These are phyloP conservation scores for Entomortierella lignicola DNA, from an alignment of 192 early-diverging fungal species.

Conservation along the genomic window DNA sequence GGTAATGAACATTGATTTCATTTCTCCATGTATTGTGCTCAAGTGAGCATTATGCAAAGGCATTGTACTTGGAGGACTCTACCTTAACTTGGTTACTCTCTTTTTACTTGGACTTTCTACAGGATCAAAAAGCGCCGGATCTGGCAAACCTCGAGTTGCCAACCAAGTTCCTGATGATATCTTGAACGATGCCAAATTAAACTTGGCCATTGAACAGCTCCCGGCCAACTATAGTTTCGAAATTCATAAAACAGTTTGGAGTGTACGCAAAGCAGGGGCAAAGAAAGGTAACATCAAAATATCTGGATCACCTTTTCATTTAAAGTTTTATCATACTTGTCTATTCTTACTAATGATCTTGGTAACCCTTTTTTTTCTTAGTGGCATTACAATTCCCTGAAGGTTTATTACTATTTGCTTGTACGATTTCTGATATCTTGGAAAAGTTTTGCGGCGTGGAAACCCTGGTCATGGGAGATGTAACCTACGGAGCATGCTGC, in stretches of 20 bases:
- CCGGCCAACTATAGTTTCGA: slow-evolving; percentile 99
- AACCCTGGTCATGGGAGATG: slow-evolving; percentile 97
- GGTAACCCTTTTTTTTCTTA: slow-evolving; percentile 8
- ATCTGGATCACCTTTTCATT: not conserved
- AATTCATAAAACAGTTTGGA: slow-evolving; percentile 96
- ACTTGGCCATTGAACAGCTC: slow-evolving; percentile 86
- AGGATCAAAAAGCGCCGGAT: slow-evolving; percentile 29
- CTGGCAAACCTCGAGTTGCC: slow-evolving; percentile 55
- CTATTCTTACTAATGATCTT: slow-evolving; percentile 1
- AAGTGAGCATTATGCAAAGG: not conserved
- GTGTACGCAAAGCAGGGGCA: slow-evolving; percentile 78
- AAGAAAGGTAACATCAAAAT: slow-evolving; percentile 70
- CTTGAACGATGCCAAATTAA: slow-evolving; percentile 80
- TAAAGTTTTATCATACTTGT: not conserved
- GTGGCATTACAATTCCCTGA: slow-evolving; percentile 98
- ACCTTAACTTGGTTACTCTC: not conserved
- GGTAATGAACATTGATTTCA: slow-evolving; percentile 18
- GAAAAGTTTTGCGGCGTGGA: slow-evolving; percentile 89
- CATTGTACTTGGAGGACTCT: too few relatives aligned
- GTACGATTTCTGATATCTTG: slow-evolving; percentile 93
- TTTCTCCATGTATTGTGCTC: not conserved
- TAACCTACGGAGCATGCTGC: slow-evolving; percentile 99
- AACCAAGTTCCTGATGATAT: slow-evolving; percentile 91
- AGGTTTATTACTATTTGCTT: slow-evolving; percentile 94
- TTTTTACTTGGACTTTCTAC: not conserved